phyloP scores from a whole-genome alignment of 23 red algal genomes.

The Cyanidiococcus yangmingshanensis region DNA sequence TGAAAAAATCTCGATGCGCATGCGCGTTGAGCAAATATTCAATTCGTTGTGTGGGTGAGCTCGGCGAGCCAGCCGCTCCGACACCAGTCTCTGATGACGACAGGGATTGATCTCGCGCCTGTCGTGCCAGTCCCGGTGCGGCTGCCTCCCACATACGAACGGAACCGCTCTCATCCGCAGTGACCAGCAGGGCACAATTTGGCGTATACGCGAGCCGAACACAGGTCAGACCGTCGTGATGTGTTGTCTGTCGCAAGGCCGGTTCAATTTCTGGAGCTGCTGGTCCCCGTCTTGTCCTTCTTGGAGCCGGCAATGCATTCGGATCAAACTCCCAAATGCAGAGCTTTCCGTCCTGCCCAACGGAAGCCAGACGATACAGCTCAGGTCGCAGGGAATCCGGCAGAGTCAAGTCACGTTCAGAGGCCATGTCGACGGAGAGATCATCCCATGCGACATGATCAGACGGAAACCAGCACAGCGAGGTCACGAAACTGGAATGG shows the following conservation, averaged over 20 bases:
- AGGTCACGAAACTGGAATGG: conserved; percentile 63
- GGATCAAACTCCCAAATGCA: conserved; percentile 82
- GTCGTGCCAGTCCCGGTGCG: not conserved
- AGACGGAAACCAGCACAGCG: conserved; percentile 42
- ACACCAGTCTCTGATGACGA: not conserved
- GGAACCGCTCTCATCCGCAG: conserved; percentile 13
- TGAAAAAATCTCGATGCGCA: no score
- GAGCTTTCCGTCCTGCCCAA: conserved; percentile 80
- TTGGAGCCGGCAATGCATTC: conserved; percentile 32
- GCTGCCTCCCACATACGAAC: conserved; percentile 11
- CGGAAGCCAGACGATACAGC: conserved; percentile 57
- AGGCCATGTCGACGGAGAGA: not conserved
- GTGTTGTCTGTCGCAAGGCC: not conserved
- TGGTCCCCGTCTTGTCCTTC: not conserved
- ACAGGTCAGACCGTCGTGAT: conserved; percentile 8
- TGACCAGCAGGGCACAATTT: not conserved
- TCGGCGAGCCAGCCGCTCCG: not conserved
- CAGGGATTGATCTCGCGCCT: not conserved
- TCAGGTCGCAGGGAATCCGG: conserved; percentile 5
- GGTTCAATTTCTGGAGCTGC: not conserved
- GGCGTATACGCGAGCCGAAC: not conserved
- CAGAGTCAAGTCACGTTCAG: not conserved
- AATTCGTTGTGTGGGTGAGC: not conserved
- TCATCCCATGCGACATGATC: not conserved
- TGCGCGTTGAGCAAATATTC: not conserved